Evolutionary conservation across 768 basidiomycete species (phyloP), one percentile per base, ranked within the genome.

Genomic region (Lentinus tigrinus): DNA sequence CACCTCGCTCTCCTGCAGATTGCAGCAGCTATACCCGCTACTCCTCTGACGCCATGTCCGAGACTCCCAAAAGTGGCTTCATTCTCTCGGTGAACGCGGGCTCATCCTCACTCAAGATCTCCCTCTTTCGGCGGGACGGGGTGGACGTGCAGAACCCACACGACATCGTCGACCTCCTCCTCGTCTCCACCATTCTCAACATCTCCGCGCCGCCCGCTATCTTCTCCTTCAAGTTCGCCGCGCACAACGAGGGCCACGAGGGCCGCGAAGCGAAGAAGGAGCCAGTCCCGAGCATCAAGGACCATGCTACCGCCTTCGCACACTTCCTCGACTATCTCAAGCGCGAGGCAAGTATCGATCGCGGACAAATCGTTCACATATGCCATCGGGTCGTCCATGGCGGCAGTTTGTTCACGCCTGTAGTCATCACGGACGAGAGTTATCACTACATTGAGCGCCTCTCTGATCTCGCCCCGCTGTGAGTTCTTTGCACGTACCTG

Each of bases 361-460:
- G 65, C 4, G 65, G 67, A 19, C 63, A 75, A 4, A 81, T 92
- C 59, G 70, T 67, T 6, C 74, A 83, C 57, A 75, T 89, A n/a
- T 87, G 87, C 62, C 89, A 91, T 67, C 82, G 86, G 37, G 87
- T 95, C 42, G 95, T 97, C 1, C 95, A 96, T 63, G 95, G 95
- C 3, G 94, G 93, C 2, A 82, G 85, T 44, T 90, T 88, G 63
- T 74, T 75, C n/a, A 77, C 83, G 27, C 89, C 92, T 0, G 83
- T 93, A 19, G 56, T 83, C 37, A 84, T 97, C 57, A 83, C 79
- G 39, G 75, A 85, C 37, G 78, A 86, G 52, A 83, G 89, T 34
- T 87, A 84, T 67, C 79, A 88, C 56, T 85, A 89, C 56, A 85
- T 95, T 52, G 81, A 88, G 61, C 78, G 78, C 23, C 78, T 95